Evolutionary conservation across 2,329 filamentous ascomycete species (phyloP), one percentile per base, ranked within the genome.

Genomic region (Trichoderma koningiopsis): DNA sequence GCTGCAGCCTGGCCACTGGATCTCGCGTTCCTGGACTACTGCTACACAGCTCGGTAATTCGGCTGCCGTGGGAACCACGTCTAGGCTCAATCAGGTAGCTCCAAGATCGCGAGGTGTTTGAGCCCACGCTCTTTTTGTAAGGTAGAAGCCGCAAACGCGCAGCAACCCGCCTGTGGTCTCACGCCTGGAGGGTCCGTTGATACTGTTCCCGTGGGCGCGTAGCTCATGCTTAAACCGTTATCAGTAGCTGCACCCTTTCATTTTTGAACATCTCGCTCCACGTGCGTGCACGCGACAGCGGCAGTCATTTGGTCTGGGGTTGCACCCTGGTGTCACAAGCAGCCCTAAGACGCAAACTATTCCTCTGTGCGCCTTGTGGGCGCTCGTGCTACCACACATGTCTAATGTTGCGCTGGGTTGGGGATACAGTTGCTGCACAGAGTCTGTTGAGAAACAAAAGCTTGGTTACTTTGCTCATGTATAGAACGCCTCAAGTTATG

Each of bases 11-110:
- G 40, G 29, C 55, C 55, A 67, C 64, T 56, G 58, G 31, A 61
- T 68, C 57, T 57, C 47, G 57, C 58, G 65, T 68, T 68, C 65
- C 65, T 68, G 65, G 65, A 68, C 47, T 61, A 59, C 56, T 53
- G 65, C 65, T 60, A 68, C 65, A 68, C 58, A 33, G 65, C 47
- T 68, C 65, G 65, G 65, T 60, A 68, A 60, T 61, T 68, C 65
- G 57, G 65, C 58, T 49, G 33, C 53, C 43, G 33, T 33, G 33
- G 65, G 35, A 16, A n/a, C 52, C 10, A 4, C 14, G 57, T 61
- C 65, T 61, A 61, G 29, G 43, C 65, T 33, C 47, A 43, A 68
- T 61, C 24, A 61, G 65, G 65, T 57, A 68, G 65, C 57, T 68
- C 56, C 47, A 61, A 14, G 35, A 53, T 60, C 43, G 43, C 33